phyloP scores from a whole-genome alignment of 2,329 filamentous ascomycete species.

The Penicillium sp. region DNA sequence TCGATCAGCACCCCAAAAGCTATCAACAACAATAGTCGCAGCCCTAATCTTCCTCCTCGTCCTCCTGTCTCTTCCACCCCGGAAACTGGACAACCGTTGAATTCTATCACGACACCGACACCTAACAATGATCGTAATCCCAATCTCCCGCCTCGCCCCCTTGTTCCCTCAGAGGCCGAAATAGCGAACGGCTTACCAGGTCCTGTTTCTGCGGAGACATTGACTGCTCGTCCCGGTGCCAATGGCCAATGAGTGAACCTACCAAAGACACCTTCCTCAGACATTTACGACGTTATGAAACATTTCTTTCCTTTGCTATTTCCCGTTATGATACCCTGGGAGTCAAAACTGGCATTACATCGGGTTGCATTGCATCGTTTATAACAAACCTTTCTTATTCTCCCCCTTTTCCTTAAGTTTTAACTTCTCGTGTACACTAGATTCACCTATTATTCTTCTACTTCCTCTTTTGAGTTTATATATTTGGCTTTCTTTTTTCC shows the following conservation, averaged over 20 bases:
- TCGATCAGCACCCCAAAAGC: background rate
- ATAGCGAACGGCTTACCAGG: background rate
- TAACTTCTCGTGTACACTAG: background rate
- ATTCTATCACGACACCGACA: background rate
- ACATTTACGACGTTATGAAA: background rate
- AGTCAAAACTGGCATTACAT: background rate
- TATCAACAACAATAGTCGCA: background rate
- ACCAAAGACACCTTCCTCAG: background rate
- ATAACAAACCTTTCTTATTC: background rate
- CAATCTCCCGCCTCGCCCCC: background rate
- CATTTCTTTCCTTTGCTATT: background rate
- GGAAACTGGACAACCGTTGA: background rate
- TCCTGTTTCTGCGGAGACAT: background rate
- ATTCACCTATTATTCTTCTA: background rate
- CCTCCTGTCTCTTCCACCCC: background rate
- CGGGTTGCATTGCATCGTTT: background rate
- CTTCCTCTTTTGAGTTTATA: background rate
- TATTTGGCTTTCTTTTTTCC: too few species aligned
- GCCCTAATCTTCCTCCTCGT: background rate
- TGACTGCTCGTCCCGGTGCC: background rate
- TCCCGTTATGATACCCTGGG: background rate
- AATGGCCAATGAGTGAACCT: background rate
- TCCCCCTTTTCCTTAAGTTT: background rate
- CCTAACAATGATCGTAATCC: background rate
- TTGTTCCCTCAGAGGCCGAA: background rate